Conservation (phyloP, 805 yeast genomes). For the Pichia insulana region DNA sequence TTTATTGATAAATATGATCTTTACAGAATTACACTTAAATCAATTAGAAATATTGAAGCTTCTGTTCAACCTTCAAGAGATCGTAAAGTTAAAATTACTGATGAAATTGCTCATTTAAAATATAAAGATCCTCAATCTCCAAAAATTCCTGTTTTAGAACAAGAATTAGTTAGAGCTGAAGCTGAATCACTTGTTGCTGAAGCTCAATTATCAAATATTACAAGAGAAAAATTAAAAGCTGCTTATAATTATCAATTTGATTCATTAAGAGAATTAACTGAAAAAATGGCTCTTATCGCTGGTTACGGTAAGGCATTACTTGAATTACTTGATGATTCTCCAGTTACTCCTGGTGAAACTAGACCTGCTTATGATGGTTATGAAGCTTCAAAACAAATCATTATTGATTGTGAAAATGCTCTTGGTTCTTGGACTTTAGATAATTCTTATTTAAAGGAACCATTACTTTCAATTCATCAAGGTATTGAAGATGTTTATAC, state of each 20-base stretch:
- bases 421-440: conserved; percentile 96
- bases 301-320: conserved; percentile 97
- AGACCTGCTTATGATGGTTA: conserved; percentile 98
- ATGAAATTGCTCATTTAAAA: conserved; percentile 94
- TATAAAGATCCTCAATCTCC: conserved; percentile 98
- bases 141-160: conserved; percentile 90
- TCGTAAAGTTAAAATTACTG: conserved; percentile 95
- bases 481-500: conserved; percentile 40
- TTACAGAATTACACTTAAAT: conserved; percentile 91
- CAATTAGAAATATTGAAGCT: conserved; percentile 92
- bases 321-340: conserved; percentile 91
- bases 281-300: conserved; percentile 93
- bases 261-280: conserved; percentile 88
- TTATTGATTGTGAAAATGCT: conserved; percentile 93
- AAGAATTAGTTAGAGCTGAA: conserved; percentile 97
- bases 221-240: conserved; percentile 96
- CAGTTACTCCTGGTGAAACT: conserved; percentile 98
- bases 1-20: conserved; percentile 97
- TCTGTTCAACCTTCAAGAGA: conserved; percentile 98
- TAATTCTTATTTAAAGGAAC: conserved; percentile 80
- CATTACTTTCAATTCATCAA: conserved; percentile 60
- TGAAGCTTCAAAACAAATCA: conserved; percentile 96
- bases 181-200: conserved; percentile 98
- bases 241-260: conserved; percentile 96
- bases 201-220: conserved; percentile 96